Base-by-base conservation (phyloP, 495 filamentous ascomycete species). In the Aspergillus kassunensis region DNA sequence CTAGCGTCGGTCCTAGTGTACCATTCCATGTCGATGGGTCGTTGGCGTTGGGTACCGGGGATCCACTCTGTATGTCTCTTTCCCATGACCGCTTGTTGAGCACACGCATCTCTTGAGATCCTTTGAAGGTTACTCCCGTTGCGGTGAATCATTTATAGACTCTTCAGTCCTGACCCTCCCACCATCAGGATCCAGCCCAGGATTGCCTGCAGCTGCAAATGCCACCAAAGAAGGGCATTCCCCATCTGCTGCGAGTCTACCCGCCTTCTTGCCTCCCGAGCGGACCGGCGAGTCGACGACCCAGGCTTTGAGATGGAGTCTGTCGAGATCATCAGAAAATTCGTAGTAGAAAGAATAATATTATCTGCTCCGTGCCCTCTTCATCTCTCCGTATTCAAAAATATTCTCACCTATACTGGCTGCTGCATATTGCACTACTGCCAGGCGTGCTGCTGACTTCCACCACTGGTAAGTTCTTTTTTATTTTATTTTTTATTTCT, bases 11-110 rank as follows among this genome's bases (percentile, higher is more conserved):
- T 56, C 57, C 55, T 54, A 50, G 56, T 39, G 58, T 56, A 58
- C 57, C 65, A 62, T 66, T 69, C 70, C 67, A 69, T 65, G 61
- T 64, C 65, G 60, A 71, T 64, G 68, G 68, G 68, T 68, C 68
- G 57, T 54, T 63, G 65, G 61, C 69, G 67, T 64, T 44, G 40
- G 53, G 53, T 35, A 55, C n/a, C n/a, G 42, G 24, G 51, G 56
- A 40, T 47, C 57, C 58, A 60, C 58, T 36, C 27, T n/a, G 46
- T 16, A 34, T 45, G 43, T 21, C 20, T 40, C 53, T 53, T 62
- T 62, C 55, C 51, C 45, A 52, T 51, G 43, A 51, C 45, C 55
- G 37, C 40, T 18, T 44, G 41, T 44, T 44, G 31, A 34, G 15
- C 31, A 10, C 31, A 34, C n/a, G 44, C 49, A 39, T 44, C 51